Evolutionary conservation across 1,139 yeast genomes (phyloP).

Genomic region (Suhomyces terraborum): DNA sequence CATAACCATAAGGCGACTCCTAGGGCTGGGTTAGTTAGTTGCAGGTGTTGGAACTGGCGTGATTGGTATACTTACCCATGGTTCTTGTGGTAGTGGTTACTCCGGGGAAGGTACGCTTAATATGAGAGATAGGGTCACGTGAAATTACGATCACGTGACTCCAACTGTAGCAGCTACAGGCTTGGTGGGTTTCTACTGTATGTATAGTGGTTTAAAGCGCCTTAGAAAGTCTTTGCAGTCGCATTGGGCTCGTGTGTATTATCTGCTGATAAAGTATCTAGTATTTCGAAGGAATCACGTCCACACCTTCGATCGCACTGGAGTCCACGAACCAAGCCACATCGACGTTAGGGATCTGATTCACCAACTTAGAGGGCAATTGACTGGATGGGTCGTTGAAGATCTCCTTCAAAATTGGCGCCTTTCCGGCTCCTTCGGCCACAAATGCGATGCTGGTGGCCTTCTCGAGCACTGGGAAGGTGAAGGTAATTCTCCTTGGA

Average conservation of each 20-base stretch:
- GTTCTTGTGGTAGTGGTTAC: neutral
- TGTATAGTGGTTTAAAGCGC: no score
- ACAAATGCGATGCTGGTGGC: constrained; percentile 72
- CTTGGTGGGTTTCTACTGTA: no score
- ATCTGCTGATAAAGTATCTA: constrained; percentile 16
- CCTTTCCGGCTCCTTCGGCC: constrained; percentile 87
- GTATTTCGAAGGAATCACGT: constrained; percentile 50
- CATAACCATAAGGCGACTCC: constrained; percentile 76
- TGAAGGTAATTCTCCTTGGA: constrained; percentile 71
- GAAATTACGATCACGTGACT: neutral
- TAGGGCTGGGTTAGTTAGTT: constrained; percentile 24
- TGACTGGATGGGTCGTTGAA: constrained; percentile 53
- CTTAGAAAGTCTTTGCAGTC: no score
- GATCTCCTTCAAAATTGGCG: constrained; percentile 68
- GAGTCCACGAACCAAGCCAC: constrained; percentile 83
- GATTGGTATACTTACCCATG: constrained; percentile 12
- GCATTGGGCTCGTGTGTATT: no score
- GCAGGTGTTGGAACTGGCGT: neutral
- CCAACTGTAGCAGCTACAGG: no score
- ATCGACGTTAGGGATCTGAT: constrained; percentile 45
- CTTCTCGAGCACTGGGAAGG: constrained; percentile 60
- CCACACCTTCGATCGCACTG: constrained; percentile 69
- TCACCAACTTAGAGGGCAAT: constrained; percentile 78
- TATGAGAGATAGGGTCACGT: neutral
- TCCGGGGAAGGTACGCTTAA: neutral